These are phyloP conservation scores for Globisporangium radiosum DNA, from an alignment of 352 stramenopile genomes.

Conservation along the genomic window DNA sequence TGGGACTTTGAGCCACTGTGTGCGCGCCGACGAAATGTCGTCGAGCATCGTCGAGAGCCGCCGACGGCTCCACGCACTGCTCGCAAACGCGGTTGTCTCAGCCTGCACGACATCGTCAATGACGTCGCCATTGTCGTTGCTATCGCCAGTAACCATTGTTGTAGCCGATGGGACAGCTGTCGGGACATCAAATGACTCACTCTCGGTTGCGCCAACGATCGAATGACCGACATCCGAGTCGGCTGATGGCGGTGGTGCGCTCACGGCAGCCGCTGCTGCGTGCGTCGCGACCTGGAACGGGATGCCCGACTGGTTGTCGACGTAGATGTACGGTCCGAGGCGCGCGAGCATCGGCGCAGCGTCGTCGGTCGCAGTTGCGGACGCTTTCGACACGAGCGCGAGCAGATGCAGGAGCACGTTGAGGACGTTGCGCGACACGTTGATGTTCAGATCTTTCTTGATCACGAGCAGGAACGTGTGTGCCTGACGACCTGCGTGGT, in stretches of 20 bases:
- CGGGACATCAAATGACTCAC: constrained; percentile 44
- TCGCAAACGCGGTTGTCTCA: constrained; percentile 40
- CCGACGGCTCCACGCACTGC: constrained; percentile 47
- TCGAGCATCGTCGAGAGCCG: constrained; percentile 70
- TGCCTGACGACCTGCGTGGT: constrained; percentile 42
- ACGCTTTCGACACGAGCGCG: constrained; percentile 63
- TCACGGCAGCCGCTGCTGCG: constrained; percentile 16
- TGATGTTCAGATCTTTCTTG: constrained; percentile 78
- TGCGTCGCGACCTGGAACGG: constrained; percentile 73
- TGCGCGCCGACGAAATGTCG: constrained; percentile 65
- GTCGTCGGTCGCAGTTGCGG: constrained; percentile 32
- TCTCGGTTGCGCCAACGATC: constrained; percentile 6
- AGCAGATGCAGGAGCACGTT: constrained; percentile 80
- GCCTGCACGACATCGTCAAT: constrained; percentile 42
- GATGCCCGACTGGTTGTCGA: constrained; percentile 84
- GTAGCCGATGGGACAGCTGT: constrained; percentile 27
- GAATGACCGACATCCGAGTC: not conserved
- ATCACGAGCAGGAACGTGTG: constrained; percentile 74
- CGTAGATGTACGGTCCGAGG: constrained; percentile 79
- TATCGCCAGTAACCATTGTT: constrained; percentile 7
- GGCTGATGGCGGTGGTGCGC: constrained; percentile 11
- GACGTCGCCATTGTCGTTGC: constrained; percentile 17
- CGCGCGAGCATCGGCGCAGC: constrained; percentile 23
- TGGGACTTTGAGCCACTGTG: constrained; percentile 57
- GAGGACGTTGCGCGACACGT: constrained; percentile 74